These are phyloP conservation scores for Parmales sp. DNA, from an alignment of 108 stramenopile genomes.

Conservation along the genomic window DNA sequence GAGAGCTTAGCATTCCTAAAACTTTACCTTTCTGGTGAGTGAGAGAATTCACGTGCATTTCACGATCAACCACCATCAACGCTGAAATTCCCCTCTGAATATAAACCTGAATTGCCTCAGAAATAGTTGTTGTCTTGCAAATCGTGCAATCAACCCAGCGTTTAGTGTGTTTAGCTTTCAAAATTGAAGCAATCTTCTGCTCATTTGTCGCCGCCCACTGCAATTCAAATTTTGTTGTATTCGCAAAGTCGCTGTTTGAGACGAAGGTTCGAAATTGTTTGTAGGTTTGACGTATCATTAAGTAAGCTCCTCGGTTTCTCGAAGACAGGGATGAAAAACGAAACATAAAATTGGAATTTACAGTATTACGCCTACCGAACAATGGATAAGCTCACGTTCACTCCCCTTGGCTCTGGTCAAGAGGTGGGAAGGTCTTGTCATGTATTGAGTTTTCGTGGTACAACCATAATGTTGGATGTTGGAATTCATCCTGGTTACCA, in stretches of 20 bases:
- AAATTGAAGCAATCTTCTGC: slow-evolving; percentile 15
- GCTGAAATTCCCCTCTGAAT: slow-evolving; percentile 65
- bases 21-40: slow-evolving; percentile 26
- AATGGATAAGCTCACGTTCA: slow-evolving; percentile 12
- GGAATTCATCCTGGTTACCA: slow-evolving; percentile 96
- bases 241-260: too few species aligned
- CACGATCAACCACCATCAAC: slow-evolving; percentile 69
- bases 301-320: too few species aligned
- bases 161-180: slow-evolving; percentile 60
- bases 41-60: slow-evolving; percentile 1
- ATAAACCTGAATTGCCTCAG: slow-evolving; percentile 47
- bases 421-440: slow-evolving; percentile 97
- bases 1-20: slow-evolving; percentile 57
- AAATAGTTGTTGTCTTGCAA: slow-evolving; percentile 38
- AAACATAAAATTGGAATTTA: too few species aligned
- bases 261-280: too few species aligned
- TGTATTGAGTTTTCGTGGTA: slow-evolving; percentile 83
- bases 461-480: slow-evolving; percentile 88
- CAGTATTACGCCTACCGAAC: slow-evolving; percentile 8
- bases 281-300: too few species aligned
- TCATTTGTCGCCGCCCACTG: too few species aligned
- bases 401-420: slow-evolving; percentile 74
- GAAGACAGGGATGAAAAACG: too few species aligned
- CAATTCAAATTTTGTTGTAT: too few species aligned
- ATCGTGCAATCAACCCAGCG: slow-evolving; percentile 73